phyloP scores from a whole-genome alignment of 2,329 filamentous ascomycete genomes.

The Aspergillus aculeatinus region DNA sequence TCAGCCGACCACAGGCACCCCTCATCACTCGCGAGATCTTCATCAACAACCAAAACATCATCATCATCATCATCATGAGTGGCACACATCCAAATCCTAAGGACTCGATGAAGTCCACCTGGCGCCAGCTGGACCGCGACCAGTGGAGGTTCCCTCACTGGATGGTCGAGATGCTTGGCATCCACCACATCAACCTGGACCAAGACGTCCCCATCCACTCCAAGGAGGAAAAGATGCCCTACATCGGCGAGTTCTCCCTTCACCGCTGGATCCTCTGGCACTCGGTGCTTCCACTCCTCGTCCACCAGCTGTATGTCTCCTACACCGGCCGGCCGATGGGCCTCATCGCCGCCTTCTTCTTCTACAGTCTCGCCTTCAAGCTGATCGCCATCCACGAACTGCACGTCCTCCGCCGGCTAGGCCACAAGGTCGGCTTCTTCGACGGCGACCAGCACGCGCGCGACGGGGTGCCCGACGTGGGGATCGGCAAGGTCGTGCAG shows the following conservation, averaged over 20 bases:
- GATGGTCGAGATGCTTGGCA: constrained; percentile 33
- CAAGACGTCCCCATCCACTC: constrained; percentile 39
- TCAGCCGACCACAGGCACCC: neutral
- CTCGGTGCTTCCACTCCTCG: constrained; percentile 36
- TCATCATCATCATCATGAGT: constrained; percentile 17
- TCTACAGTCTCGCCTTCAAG: constrained; percentile 45
- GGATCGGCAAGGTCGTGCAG: constrained; percentile 33
- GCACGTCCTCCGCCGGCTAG: constrained; percentile 39
- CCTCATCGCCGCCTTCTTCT: constrained; percentile 31
- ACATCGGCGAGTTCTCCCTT: constrained; percentile 36
- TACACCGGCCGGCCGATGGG: constrained; percentile 33
- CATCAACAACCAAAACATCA: constrained; percentile 8
- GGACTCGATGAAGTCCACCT: constrained; percentile 46
- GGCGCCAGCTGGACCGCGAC: constrained; percentile 29
- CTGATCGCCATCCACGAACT: constrained; percentile 43
- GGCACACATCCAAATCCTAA: constrained; percentile 21
- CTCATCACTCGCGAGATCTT: no score
- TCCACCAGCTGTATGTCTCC: constrained; percentile 39
- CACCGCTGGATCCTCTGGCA: constrained; percentile 45
- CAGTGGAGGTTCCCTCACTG: constrained; percentile 36
- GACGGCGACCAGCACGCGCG: constrained; percentile 48
- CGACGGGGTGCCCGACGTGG: constrained; percentile 45
- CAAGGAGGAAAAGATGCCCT: constrained; percentile 46
- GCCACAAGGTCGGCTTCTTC: constrained; percentile 42
- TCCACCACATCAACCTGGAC: constrained; percentile 29